Percentiles rank a stretch among this genome's conserved stretches.
phyloP scores from a whole-genome alignment of 176 grass and related monocot species.

The Cenchrus americanus region DNA sequence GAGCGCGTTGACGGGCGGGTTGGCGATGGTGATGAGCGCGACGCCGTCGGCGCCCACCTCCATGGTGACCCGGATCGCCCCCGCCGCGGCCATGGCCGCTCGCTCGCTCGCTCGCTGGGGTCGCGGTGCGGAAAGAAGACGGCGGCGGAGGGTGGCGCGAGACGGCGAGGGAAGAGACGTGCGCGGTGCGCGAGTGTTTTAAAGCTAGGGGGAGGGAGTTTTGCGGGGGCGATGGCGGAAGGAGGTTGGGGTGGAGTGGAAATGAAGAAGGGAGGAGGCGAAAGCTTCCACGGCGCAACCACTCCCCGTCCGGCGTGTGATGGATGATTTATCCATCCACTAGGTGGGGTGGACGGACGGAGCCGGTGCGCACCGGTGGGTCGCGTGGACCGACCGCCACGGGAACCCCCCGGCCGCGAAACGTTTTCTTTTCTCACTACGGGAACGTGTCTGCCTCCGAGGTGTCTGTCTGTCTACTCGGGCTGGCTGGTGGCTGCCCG shows the following conservation, averaged over 20 bases:
- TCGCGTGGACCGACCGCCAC: too few relatives aligned
- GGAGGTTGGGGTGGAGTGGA: background rate
- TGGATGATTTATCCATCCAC: background rate
- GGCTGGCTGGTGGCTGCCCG: too few relatives aligned
- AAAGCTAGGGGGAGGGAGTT: background rate
- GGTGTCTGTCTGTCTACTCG: too few relatives aligned
- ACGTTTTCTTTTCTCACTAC: too few relatives aligned
- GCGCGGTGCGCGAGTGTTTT: background rate
- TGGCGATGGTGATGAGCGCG: slow-evolving; percentile 84
- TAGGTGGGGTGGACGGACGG: background rate
- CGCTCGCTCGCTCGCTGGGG: background rate
- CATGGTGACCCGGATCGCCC: slow-evolving; percentile 73
- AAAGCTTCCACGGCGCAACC: slow-evolving; percentile 20
- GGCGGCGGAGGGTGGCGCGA: too few relatives aligned
- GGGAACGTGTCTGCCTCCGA: too few relatives aligned
- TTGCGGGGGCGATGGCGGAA: background rate
- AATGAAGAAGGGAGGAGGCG: background rate
- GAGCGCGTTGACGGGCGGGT: slow-evolving; percentile 92
- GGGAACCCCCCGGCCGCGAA: too few relatives aligned
- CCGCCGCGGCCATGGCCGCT: slow-evolving; percentile 57
- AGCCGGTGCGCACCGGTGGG: background rate
- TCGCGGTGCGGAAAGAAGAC: background rate
- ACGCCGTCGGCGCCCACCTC: slow-evolving; percentile 83
- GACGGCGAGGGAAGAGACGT: background rate
- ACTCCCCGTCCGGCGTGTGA: background rate